Evolutionary conservation across 768 basidiomycete species (phyloP).

Genomic region (Collybiopsis luxurians): DNA sequence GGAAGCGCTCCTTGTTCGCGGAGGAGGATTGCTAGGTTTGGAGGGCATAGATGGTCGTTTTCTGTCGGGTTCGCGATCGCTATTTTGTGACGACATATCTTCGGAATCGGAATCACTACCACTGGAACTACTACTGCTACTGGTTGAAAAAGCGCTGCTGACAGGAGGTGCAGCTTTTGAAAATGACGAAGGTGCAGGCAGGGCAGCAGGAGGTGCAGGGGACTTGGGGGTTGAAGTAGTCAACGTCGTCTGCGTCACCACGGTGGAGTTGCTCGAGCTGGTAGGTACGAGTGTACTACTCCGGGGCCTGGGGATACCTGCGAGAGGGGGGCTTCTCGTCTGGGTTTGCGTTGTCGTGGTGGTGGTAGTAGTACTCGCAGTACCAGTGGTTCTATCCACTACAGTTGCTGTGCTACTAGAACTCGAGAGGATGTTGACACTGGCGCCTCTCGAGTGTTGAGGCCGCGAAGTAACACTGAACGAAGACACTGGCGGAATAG

Average conservation of each 20-base stretch:
- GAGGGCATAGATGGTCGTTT: background rate
- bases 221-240: background rate
- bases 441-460: conserved; percentile 28
- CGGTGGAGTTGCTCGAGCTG: background rate
- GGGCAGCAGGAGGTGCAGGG: no score
- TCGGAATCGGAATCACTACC: background rate
- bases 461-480: conserved; percentile 66
- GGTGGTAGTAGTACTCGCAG: conserved; percentile 2
- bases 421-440: background rate
- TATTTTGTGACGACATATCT: background rate
- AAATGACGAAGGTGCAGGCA: no score
- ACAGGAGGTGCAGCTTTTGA: background rate
- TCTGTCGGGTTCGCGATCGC: background rate
- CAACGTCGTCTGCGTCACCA: background rate
- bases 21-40: background rate
- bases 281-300: background rate
- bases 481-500: conserved; percentile 50
- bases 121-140: background rate
- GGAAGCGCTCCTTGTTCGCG: background rate
- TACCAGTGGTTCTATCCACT: background rate
- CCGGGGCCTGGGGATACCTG: background rate
- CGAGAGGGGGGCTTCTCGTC: background rate
- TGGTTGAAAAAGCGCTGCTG: background rate
- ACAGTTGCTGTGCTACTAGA: conserved; percentile 2
- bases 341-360: conserved; percentile 6